Conservation (phyloP, 1,284 basidiomycete species). For the Microbotryomycetes sp. region DNA sequence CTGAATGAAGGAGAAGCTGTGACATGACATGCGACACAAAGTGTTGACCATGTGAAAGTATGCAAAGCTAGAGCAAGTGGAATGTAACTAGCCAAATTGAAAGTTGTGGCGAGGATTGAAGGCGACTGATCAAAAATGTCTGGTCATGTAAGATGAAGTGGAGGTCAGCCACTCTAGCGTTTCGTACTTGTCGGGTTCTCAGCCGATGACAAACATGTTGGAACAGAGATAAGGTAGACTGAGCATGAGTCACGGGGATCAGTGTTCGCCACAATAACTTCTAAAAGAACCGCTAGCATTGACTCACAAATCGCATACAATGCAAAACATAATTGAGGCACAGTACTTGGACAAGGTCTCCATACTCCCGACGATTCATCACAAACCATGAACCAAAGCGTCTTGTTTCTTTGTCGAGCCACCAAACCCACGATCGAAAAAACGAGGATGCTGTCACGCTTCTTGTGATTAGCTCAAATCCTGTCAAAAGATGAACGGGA, state of each 20-base stretch:
- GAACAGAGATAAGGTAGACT: background rate
- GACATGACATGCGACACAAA: background rate
- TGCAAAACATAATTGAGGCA: background rate
- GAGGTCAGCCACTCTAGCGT: too few species aligned
- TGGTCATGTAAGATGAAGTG: background rate
- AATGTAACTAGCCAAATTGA: background rate
- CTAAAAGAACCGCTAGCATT: too few species aligned
- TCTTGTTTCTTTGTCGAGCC: background rate
- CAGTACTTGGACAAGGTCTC: background rate
- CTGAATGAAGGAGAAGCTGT: background rate
- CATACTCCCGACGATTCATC: background rate
- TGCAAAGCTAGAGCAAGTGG: conserved; percentile 1
- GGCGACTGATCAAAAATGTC: background rate
- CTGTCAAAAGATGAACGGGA: too few species aligned
- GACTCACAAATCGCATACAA: background rate
- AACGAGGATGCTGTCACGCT: background rate
- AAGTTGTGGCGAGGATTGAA: background rate
- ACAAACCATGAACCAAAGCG: background rate
- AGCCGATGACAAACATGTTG: too few species aligned
- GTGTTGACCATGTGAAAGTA: background rate
- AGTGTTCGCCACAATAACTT: background rate
- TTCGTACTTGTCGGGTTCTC: too few species aligned
- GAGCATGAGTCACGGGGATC: background rate
- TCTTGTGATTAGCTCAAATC: background rate
- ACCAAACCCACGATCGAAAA: background rate